A percentile compares a stretch with the other conserved stretches of the same genome.
These are phyloP conservation scores for Bruguiera parviflora DNA, from an alignment of 345 rosid species.

Conservation along the genomic window DNA sequence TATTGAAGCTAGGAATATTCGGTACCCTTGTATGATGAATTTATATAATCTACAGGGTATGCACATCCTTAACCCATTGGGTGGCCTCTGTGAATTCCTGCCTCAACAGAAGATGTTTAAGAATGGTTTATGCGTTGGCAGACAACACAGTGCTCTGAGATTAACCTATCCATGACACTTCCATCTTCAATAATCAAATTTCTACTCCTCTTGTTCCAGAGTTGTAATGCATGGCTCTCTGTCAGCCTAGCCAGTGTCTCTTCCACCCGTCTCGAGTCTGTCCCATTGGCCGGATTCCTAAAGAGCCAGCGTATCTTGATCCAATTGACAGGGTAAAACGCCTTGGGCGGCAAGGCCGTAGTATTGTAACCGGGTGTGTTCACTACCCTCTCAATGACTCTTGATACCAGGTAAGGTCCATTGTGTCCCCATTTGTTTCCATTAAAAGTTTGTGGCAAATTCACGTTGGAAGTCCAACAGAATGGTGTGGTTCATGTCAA, in stretches of 20 bases:
- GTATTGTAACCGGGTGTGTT: not conserved
- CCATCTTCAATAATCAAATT: conserved; percentile 39
- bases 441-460: not conserved
- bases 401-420: conserved; percentile 6
- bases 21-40: too few relatives aligned
- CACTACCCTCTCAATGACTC: conserved; percentile 4
- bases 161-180: conserved; percentile 35
- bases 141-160: conserved; percentile 37
- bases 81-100: not conserved
- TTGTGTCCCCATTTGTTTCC: conserved; percentile 13
- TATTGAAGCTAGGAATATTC: too few relatives aligned
- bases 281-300: not conserved
- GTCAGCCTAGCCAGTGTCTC: conserved; percentile 29
- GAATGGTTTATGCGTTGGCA: conserved; percentile 25
- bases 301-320: conserved; percentile 1
- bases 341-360: not conserved
- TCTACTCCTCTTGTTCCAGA: conserved; percentile 47
- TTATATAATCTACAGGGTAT: too few relatives aligned
- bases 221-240: conserved; percentile 40
- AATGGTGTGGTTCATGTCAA: not conserved
- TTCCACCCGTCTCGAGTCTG: not conserved
- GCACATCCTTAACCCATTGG: too few relatives aligned
- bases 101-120: conserved; percentile 2
- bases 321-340: conserved; percentile 7
- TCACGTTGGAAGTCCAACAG: not conserved